phyloP scores from a whole-genome alignment of 1,139 yeast species.

The Debaryomycetaceae sp. region DNA sequence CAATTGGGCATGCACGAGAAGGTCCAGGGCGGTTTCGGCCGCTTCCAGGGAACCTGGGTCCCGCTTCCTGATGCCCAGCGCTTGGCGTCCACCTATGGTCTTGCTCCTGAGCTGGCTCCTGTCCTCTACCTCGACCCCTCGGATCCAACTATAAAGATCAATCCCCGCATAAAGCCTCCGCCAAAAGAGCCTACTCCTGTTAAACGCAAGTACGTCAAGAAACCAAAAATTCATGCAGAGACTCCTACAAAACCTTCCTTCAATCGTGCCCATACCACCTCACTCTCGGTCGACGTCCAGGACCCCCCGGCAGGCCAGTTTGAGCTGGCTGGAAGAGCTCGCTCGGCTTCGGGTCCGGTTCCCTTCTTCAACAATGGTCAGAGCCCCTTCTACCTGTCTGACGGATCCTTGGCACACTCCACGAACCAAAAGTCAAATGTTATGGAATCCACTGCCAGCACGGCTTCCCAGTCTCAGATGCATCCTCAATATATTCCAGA shows the following conservation, averaged over 20 bases:
- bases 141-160: slow-evolving; percentile 37
- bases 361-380: neutral
- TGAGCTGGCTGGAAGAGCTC: slow-evolving; percentile 2
- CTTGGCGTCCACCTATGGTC: slow-evolving; percentile 43
- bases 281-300: neutral
- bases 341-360: neutral
- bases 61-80: slow-evolving; percentile 55
- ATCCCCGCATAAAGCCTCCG: slow-evolving; percentile 34
- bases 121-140: slow-evolving; percentile 38
- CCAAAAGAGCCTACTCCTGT: slow-evolving; percentile 34
- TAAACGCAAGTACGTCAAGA: slow-evolving; percentile 34
- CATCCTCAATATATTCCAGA: slow-evolving; percentile 19
- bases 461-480: neutral
- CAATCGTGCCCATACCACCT: slow-evolving; percentile 12
- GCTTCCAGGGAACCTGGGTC: slow-evolving; percentile 97
- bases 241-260: slow-evolving; percentile 24
- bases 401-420: neutral
- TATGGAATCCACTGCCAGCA: neutral
- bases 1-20: slow-evolving; percentile 82
- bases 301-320: neutral
- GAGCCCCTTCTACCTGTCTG: neutral
- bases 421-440: too few relatives aligned
- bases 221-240: slow-evolving; percentile 23
- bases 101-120: slow-evolving; percentile 44
- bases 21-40: slow-evolving; percentile 95